These are phyloP conservation scores for Mentha longifolia DNA, from an alignment of 257 asterid genomes.

Conservation along the genomic window DNA sequence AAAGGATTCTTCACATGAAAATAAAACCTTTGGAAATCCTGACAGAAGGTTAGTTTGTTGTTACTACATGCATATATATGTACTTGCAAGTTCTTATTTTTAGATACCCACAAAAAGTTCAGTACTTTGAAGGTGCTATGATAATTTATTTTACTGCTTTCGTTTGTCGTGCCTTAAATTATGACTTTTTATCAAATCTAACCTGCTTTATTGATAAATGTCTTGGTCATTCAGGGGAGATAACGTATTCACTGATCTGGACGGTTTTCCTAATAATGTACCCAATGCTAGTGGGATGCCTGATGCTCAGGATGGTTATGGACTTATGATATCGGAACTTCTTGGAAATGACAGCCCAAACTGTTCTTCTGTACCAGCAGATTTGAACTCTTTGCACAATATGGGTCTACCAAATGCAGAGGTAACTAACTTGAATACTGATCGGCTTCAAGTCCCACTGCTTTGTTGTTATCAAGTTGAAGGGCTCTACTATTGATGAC, in stretches of 20 bases:
- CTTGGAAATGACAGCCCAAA: slow-evolving; percentile 72
- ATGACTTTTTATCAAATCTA: slow-evolving; percentile 10
- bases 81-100: background rate
- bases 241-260: slow-evolving; percentile 62
- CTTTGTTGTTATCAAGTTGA: slow-evolving; percentile 9
- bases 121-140: background rate
- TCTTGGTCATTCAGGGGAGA: slow-evolving; percentile 62
- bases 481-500: slow-evolving; percentile 7
- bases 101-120: background rate
- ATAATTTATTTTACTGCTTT: slow-evolving; percentile 11
- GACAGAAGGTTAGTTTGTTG: slow-evolving; percentile 62
- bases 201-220: slow-evolving; percentile 21
- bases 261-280: slow-evolving; percentile 62
- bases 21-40: slow-evolving; percentile 50
- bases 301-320: slow-evolving; percentile 79
- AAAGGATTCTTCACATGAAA: slow-evolving; percentile 68
- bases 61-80: slow-evolving; percentile 17
- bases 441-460: slow-evolving; percentile 20
- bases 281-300: slow-evolving; percentile 58
- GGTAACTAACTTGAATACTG: slow-evolving; percentile 51
- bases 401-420: slow-evolving; percentile 75
- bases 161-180: slow-evolving; percentile 3
- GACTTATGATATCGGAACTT: slow-evolving; percentile 83
- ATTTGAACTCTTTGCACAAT: slow-evolving; percentile 67
- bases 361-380: slow-evolving; percentile 71